Base-by-base conservation (phyloP, 2,329 filamentous ascomycete genomes). In the Diaporthe velutina region DNA sequence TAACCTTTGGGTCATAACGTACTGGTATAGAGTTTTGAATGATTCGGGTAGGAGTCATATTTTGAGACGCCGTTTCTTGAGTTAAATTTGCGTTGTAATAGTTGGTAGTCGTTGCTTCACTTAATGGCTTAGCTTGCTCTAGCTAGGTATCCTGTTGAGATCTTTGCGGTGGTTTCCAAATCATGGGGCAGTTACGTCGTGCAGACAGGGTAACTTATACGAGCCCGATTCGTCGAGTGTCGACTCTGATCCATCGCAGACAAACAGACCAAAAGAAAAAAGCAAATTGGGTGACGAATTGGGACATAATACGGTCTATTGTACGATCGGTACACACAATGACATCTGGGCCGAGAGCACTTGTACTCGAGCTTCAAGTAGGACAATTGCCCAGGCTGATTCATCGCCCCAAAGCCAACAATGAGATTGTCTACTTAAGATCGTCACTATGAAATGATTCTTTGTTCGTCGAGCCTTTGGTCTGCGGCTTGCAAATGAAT, bases 191-290 rank as follows among this genome's bases (percentile, higher is more conserved):
- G 0, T 25, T 25, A 28, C 13, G 5, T 28, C 25, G 25, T 17
- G 35, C 2, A 19, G 7, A 7, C 33, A 58, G 22, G 5, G 12
- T 2, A 6, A 28, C 25, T 28, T 61, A 61, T 61, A 28, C 12
- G 6, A 42, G 2, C 4, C 10, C 13, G 7, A 42, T 10, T 5
- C 2, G 19, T 19, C 12, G n/a, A 19, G 13, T 28, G 0, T 0
- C 3, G 7, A 22, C 19, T 2, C 0, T 28, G 8, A 10, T 42
- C 3, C 13, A n/a, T 17, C 15, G 22, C 10, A 28, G 15, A 10
- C 12, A 2, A 10, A 28, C 6, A 6, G 0, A 10, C 7, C 3
- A 19, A n/a, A n/a, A n/a, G 10, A n/a, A 7, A 25, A 61, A 19
- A 2, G 7, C 3, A n/a, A 42, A 19, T 61, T 8, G 25, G 28